Base-by-base conservation (phyloP, 768 basidiomycete genomes). In the Tubosaeta sp. region DNA sequence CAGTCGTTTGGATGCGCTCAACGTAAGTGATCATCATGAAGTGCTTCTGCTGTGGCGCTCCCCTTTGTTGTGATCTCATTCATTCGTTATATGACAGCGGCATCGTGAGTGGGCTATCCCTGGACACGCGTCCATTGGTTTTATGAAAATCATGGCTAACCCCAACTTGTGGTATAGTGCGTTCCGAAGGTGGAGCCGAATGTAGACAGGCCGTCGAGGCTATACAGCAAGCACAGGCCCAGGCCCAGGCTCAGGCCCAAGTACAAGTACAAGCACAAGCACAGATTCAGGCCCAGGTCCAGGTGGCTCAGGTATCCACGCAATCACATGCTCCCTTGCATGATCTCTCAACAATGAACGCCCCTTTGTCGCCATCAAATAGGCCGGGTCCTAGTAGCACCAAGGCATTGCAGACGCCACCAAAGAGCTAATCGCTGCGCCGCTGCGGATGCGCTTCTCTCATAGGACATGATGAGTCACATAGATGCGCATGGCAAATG, bases 1-100 rank as follows among this genome's bases (percentile, higher is more conserved):
- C 69, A 94, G 93, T 64, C 76, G 94, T 52, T 72, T 94, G 66
- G 94, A 97, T 74, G 94, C 94, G 18, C 76, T 97, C 55, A 95
- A 94, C 72, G 92, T 94, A 74, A 72, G 90, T 82, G 58, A 56
- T 61, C 48, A 66, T 61, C 63, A 56, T 64, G 54, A 65, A 49
- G 46, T 60, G 62, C 60, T 65, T 61, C 60, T 59, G 46, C 56
- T 58, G 45, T 52, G 59, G 55, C 49, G 45, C 53, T 57, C 44
- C 44, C 40, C 50, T 38, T 45, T 48, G 41, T 51, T 62, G 34
- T 40, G 59, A 66, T 60, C 63, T 63, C 46, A 60, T 58, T 52
- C 50, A 63, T 55, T 27, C 61, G 32, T 54, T 53, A 61, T 54
- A 60, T 57, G 69, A 57, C 71, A 88, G 87, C 78, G 88, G 73